Conservation (phyloP, 1,139 yeast genomes). For the Kodamaea sp. region DNA sequence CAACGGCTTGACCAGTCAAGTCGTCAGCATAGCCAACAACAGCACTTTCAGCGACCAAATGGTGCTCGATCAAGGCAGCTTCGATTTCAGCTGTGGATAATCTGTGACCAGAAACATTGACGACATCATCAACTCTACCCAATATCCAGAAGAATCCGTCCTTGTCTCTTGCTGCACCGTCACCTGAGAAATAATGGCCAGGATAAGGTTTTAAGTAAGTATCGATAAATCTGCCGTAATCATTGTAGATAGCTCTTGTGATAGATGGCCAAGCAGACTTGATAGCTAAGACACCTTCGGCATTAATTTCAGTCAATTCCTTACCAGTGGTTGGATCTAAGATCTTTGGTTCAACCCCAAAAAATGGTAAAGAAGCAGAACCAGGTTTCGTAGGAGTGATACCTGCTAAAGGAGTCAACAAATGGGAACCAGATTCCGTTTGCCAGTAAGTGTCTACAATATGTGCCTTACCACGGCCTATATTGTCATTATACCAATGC, state of each 20-base stretch:
- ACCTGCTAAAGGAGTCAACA: slow-evolving; percentile 69
- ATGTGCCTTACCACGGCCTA: slow-evolving; percentile 73
- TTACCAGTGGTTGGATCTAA: slow-evolving; percentile 71
- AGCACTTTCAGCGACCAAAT: slow-evolving; percentile 69
- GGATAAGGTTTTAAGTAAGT: slow-evolving; percentile 70
- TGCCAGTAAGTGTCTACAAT: slow-evolving; percentile 83
- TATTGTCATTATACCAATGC: slow-evolving; percentile 84
- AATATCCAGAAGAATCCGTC: slow-evolving; percentile 79
- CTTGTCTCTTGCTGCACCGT: slow-evolving; percentile 75
- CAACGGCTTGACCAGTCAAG: slow-evolving; percentile 79
- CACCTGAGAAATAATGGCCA: slow-evolving; percentile 72
- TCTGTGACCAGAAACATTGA: slow-evolving; percentile 77
- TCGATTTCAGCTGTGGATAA: slow-evolving; percentile 80
- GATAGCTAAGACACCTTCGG: slow-evolving; percentile 72
- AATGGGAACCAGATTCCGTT: slow-evolving; percentile 76
- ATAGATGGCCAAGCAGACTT: slow-evolving; percentile 77
- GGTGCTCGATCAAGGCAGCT: slow-evolving; percentile 71
- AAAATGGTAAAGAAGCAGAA: slow-evolving; percentile 73
- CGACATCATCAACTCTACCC: slow-evolving; percentile 82
- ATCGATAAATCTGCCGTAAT: slow-evolving; percentile 63
- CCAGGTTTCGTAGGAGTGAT: slow-evolving; percentile 78
- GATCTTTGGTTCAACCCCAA: slow-evolving; percentile 66
- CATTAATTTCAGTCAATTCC: slow-evolving; percentile 58
- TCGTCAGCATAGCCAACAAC: slow-evolving; percentile 82
- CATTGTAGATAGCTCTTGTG: slow-evolving; percentile 72